Evolutionary conservation across 2,329 filamentous ascomycete genomes (phyloP), one percentile per base, ranked within the genome.

Genomic region (Alternaria triticina): DNA sequence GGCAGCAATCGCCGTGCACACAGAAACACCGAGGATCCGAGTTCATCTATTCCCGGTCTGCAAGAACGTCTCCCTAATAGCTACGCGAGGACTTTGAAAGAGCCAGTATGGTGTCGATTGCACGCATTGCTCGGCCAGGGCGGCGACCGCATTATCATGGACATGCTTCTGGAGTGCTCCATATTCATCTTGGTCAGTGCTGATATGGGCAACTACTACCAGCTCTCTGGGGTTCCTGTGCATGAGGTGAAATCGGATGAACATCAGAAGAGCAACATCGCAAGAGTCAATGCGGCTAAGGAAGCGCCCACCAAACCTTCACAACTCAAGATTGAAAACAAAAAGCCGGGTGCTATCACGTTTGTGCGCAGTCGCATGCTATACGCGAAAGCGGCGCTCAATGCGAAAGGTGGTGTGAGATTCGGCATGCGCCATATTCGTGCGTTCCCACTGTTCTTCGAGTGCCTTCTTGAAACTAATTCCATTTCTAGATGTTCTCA

Each of bases 311-410:
- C 43, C n/a, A 62, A 61, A 44, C 51, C 56, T 6, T 23, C 46
- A 4, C 54, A 43, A 23, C 44, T 65, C 7, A 40, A 57, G 10
- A 56, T 46, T 51, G 68, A 74, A 44, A 49, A 66, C 11, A 68
- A 65, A 55, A 70, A 62, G 15, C 83, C 85, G 10, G 86, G 86
- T 44, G 86, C 88, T 15, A 93, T 98, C 61, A 82, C 84, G 1
- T 91, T 99, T 72, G 88, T 94, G 50, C 89, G 94, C 63, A 93
- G 88, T 74, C 89, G 93, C 20, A 96, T 97, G 84, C 85, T 98
- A 54, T 98, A 97, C 79, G 91, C 92, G 22, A 89, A 89, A 70
- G 88, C 93, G 20, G 86, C 87, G 2, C 82, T 94, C 28, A 95
- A 91, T 72, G 84, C 88, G 3, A 87, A 87, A 69, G 90, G 91